phyloP scores from a whole-genome alignment of 345 rosid genomes.

The Lepidium africanum region DNA sequence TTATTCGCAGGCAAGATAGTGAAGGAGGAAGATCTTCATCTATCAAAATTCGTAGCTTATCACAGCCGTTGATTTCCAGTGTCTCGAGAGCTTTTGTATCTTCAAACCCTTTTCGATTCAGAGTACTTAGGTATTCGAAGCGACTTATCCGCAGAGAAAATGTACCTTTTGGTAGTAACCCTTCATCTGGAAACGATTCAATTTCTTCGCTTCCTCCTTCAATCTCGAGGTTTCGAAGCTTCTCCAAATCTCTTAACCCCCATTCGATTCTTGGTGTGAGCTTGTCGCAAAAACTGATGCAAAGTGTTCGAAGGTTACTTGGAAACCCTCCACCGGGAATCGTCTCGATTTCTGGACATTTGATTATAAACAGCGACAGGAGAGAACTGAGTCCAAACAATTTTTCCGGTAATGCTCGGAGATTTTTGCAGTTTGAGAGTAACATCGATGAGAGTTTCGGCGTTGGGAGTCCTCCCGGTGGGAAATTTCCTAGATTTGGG shows the following conservation, averaged over 20 bases:
- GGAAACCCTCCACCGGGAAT: slow-evolving; percentile 34
- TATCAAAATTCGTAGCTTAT: slow-evolving; percentile 23
- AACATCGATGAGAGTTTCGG: slow-evolving; percentile 29
- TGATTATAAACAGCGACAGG: slow-evolving; percentile 16
- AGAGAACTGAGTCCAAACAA: slow-evolving; percentile 29
- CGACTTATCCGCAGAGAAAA: slow-evolving; percentile 23
- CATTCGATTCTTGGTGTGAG: slow-evolving; percentile 23
- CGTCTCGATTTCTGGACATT: slow-evolving; percentile 24
- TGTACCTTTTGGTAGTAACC: slow-evolving; percentile 25
- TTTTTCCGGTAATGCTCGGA: slow-evolving; percentile 31
- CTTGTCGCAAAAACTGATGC: slow-evolving; percentile 26
- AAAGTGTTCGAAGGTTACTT: slow-evolving; percentile 16
- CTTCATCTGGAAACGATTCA: slow-evolving; percentile 33
- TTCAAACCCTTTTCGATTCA: slow-evolving; percentile 22
- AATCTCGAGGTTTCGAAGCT: slow-evolving; percentile 29
- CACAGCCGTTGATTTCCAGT: slow-evolving; percentile 28
- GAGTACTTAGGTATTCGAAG: slow-evolving; percentile 9
- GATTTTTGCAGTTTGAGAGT: slow-evolving; percentile 29
- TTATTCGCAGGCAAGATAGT: slow-evolving; percentile 21
- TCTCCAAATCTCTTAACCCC: slow-evolving; percentile 27
- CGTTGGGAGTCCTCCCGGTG: slow-evolving; percentile 25
- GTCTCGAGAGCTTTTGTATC: slow-evolving; percentile 16
- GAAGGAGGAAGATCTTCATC: slow-evolving; percentile 32
- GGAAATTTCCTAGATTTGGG: slow-evolving; percentile 25
- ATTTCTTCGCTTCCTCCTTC: slow-evolving; percentile 23